These are phyloP conservation scores for Stentor coeruleus DNA, from an alignment of 73 alveolate genomes.

Conservation along the genomic window DNA sequence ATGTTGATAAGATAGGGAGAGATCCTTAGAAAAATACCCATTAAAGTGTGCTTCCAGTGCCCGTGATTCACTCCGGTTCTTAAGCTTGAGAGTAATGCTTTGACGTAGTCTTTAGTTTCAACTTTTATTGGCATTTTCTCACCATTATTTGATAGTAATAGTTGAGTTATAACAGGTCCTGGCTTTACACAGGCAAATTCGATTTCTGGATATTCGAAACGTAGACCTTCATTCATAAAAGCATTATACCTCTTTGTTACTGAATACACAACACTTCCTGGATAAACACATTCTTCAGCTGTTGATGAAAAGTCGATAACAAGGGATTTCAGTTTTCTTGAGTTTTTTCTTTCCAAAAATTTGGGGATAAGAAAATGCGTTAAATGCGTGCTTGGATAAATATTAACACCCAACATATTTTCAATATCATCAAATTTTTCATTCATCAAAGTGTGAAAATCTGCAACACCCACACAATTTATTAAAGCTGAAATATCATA, in stretches of 20 bases:
- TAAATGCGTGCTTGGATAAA: background rate
- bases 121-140: background rate
- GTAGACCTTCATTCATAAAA: background rate
- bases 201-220: background rate
- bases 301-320: slow-evolving; percentile 16
- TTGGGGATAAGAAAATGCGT: background rate
- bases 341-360: background rate
- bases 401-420: background rate
- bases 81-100: background rate
- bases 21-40: background rate
- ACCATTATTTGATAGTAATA: too few relatives aligned
- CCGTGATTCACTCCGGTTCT: slow-evolving; percentile 18
- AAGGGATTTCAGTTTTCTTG: background rate
- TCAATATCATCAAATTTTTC: background rate
- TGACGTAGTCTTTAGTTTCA: background rate
- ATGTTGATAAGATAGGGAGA: background rate
- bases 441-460: background rate
- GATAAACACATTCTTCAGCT: background rate
- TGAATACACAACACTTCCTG: background rate
- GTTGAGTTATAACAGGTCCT: background rate
- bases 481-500: background rate
- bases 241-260: slow-evolving; percentile 14
- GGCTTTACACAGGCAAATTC: background rate
- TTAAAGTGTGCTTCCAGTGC: slow-evolving; percentile 8
- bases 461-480: background rate